Percentiles rank a stretch among this genome's conserved stretches.
phyloP scores from a whole-genome alignment of 257 asterid genomes.

The Solanum microdontum region DNA sequence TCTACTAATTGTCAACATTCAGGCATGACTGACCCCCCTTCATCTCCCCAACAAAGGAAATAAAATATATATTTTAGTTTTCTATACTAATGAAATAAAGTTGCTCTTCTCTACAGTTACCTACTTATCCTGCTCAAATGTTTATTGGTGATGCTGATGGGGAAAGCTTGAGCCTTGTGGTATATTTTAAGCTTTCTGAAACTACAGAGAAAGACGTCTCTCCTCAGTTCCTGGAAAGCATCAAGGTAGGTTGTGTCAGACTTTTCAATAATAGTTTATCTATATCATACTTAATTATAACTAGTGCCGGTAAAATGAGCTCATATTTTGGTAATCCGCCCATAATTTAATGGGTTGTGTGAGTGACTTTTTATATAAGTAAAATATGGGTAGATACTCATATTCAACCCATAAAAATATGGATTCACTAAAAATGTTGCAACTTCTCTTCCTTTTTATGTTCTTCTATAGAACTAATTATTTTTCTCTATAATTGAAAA shows the following conservation, averaged over 20 bases:
- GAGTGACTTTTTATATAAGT: too few species aligned
- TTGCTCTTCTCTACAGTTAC: conserved; percentile 43
- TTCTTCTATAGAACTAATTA: too few species aligned
- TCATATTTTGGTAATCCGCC: too few species aligned
- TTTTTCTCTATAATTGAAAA: too few species aligned
- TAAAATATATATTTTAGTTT: neutral
- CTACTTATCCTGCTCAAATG: conserved; percentile 70
- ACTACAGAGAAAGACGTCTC: conserved; percentile 52
- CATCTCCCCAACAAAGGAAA: neutral
- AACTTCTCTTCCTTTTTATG: too few species aligned
- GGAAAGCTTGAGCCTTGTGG: conserved; percentile 80
- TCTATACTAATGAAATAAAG: neutral
- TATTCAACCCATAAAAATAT: too few species aligned
- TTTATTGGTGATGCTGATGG: conserved; percentile 88
- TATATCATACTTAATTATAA: neutral
- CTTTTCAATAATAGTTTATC: neutral
- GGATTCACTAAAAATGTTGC: too few species aligned
- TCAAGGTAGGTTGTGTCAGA: conserved; percentile 36
- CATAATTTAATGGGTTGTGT: too few species aligned
- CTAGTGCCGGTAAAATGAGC: too few species aligned
- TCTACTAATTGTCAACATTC: conserved; percentile 81
- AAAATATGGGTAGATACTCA: too few species aligned
- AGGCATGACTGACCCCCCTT: conserved; percentile 24
- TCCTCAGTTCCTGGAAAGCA: conserved; percentile 60
- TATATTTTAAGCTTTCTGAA: conserved; percentile 79